Evolutionary conservation across 257 asterid species (phyloP).

Genomic region (Gentiana dahurica): DNA sequence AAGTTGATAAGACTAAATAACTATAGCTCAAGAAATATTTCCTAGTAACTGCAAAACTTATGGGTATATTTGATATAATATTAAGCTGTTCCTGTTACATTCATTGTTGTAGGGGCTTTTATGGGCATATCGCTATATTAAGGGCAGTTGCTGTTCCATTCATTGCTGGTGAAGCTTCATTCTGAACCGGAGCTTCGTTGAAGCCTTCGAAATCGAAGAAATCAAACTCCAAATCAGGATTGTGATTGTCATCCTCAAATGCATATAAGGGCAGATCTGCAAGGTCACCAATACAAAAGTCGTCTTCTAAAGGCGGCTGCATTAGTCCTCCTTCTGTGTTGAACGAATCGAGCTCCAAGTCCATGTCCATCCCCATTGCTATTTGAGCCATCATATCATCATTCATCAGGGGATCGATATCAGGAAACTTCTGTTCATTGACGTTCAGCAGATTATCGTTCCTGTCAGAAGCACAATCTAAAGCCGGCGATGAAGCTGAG

Average conservation of each 20-base stretch:
- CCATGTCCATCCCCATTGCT: slow-evolving; percentile 41
- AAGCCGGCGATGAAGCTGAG: slow-evolving; percentile 14
- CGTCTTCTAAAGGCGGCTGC: slow-evolving; percentile 24
- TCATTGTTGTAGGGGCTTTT: slow-evolving; percentile 28
- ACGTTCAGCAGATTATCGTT: neutral
- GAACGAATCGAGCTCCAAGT: slow-evolving; percentile 39
- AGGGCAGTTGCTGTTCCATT: slow-evolving; percentile 10
- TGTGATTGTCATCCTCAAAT: slow-evolving; percentile 18
- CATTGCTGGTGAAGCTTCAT: too few relatives aligned
- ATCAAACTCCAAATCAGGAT: slow-evolving; percentile 57
- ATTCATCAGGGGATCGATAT: slow-evolving; percentile 9
- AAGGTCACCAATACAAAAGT: slow-evolving; percentile 25
- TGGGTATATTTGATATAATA: slow-evolving; percentile 40
- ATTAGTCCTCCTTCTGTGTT: slow-evolving; percentile 19
- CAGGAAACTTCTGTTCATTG: slow-evolving; percentile 17
- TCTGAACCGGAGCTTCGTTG: slow-evolving; percentile 19
- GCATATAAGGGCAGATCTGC: slow-evolving; percentile 38
- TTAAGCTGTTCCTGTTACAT: slow-evolving; percentile 32
- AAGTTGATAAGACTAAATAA: too few relatives aligned
- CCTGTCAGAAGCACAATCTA: slow-evolving; percentile 3
- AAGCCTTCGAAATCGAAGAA: slow-evolving; percentile 52
- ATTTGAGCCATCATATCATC: slow-evolving; percentile 31
- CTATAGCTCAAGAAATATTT: slow-evolving; percentile 11
- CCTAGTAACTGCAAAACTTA: slow-evolving; percentile 66
- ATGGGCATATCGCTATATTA: slow-evolving; percentile 19